Evolutionary conservation across 345 rosid species (phyloP).

Genomic region (Pugionium dolabratum): DNA sequence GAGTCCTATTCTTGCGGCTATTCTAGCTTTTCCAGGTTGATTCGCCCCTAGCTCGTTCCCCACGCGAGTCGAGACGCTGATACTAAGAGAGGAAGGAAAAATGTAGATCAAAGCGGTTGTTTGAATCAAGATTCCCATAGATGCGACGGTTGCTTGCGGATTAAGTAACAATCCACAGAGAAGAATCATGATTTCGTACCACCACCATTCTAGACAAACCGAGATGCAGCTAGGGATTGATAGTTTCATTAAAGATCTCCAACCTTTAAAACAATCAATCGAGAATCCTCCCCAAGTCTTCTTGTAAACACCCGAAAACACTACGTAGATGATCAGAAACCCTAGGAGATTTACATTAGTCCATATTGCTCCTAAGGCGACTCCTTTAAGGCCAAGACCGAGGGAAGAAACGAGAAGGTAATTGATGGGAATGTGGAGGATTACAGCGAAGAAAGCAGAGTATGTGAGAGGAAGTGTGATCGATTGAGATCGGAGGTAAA

Average conservation of each 20-base stretch:
- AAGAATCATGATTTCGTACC: slow-evolving; percentile 92
- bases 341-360: slow-evolving; percentile 65
- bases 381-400: slow-evolving; percentile 68
- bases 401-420: slow-evolving; percentile 60
- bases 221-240: slow-evolving; percentile 88
- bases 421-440: slow-evolving; percentile 71
- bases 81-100: slow-evolving; percentile 82
- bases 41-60: slow-evolving; percentile 81
- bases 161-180: slow-evolving; percentile 68
- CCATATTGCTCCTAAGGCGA: slow-evolving; percentile 72
- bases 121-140: slow-evolving; percentile 90
- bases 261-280: slow-evolving; percentile 55
- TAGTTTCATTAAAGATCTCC: slow-evolving; percentile 55
- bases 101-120: slow-evolving; percentile 81
- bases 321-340: slow-evolving; percentile 55
- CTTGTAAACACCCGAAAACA: slow-evolving; percentile 56
- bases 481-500: slow-evolving; percentile 75
- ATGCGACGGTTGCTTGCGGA: slow-evolving; percentile 79
- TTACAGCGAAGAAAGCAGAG: slow-evolving; percentile 59
- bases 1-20: slow-evolving; percentile 61
- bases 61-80: slow-evolving; percentile 75
- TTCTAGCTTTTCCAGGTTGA: slow-evolving; percentile 57
- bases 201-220: slow-evolving; percentile 97
- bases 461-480: slow-evolving; percentile 67
- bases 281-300: slow-evolving; percentile 71